A percentile compares a stretch with the other conserved stretches of the same genome.
These are phyloP conservation scores for Calonectria hawksworthii DNA, from an alignment of 2,329 filamentous ascomycete species.

Conservation along the genomic window DNA sequence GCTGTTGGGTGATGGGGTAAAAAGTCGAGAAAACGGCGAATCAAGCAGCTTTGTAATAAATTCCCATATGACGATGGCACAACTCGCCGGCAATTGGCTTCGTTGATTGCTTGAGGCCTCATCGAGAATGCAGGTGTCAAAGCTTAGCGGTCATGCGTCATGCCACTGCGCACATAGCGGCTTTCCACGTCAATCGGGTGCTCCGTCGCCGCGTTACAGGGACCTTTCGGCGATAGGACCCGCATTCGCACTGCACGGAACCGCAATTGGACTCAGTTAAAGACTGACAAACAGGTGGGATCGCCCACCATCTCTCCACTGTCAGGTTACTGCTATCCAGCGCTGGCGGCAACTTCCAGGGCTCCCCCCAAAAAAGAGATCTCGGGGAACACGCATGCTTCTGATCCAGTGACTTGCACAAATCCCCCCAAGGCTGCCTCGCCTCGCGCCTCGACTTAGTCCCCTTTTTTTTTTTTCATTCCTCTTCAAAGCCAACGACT, in stretches of 20 bases:
- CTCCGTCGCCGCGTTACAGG: constrained; percentile 3
- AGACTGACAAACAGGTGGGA: constrained; percentile 10
- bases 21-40: not conserved
- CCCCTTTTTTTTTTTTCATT: constrained; percentile 7
- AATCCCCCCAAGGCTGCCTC: not conserved
- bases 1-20: not conserved
- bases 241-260: constrained; percentile 7
- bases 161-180: not conserved
- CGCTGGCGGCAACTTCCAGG: not conserved
- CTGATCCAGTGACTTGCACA: constrained; percentile 16
- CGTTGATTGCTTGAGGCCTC: not conserved
- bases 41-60: not conserved
- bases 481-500: not conserved
- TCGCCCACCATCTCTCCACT: constrained; percentile 12
- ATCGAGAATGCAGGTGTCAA: not conserved
- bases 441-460: not conserved
- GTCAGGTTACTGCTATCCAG: constrained; percentile 10
- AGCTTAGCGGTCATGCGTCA: constrained; percentile 1
- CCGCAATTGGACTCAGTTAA: constrained; percentile 6
- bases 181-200: constrained; percentile 7
- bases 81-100: not conserved
- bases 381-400: constrained; percentile 3
- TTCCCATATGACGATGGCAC: no score
- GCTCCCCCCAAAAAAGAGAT: not conserved
- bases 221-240: not conserved